These are phyloP conservation scores for Aspergillus fumigatiaffinis DNA, from an alignment of 2,329 filamentous ascomycete species.

Conservation along the genomic window DNA sequence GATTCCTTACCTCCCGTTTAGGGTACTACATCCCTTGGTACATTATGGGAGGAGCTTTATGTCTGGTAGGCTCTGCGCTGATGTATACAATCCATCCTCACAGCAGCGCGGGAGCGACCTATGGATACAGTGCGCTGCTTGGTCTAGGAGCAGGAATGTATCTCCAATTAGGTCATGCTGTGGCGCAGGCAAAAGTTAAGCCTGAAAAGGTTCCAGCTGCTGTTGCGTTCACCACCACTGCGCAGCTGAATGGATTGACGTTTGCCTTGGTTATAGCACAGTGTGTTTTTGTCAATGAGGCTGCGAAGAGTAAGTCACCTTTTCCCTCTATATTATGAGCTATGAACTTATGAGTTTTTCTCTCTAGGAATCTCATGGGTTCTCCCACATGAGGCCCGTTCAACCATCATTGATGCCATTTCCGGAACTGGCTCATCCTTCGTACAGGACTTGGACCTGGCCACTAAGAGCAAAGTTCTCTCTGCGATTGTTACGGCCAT, in stretches of 20 bases:
- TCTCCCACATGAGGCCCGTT: conserved; percentile 1
- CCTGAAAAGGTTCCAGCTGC: conserved; percentile 7
- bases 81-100: conserved; percentile 12
- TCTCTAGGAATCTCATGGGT: conserved; percentile 1
- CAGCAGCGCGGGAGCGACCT: conserved; percentile 3
- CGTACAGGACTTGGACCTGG: neutral
- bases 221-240: conserved; percentile 12
- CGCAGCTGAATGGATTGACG: conserved; percentile 14
- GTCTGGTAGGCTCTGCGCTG: conserved; percentile 10
- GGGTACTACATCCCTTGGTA: conserved; percentile 21
- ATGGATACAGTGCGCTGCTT: conserved; percentile 16
- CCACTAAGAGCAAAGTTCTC: neutral
- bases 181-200: conserved; percentile 16
- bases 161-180: conserved; percentile 14
- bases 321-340: neutral
- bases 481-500: conserved; percentile 2
- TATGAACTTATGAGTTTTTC: neutral
- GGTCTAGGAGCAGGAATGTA: conserved; percentile 16
- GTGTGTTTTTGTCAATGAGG: conserved; percentile 13
- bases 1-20: conserved; percentile 8
- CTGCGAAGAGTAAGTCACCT: conserved; percentile 1
- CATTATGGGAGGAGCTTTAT: conserved; percentile 10
- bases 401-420: neutral
- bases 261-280: conserved; percentile 16
- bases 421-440: neutral